Base-by-base conservation (phyloP, 225 moss, liverwort and hornwort species). In the Antitrichia curtipendula region DNA sequence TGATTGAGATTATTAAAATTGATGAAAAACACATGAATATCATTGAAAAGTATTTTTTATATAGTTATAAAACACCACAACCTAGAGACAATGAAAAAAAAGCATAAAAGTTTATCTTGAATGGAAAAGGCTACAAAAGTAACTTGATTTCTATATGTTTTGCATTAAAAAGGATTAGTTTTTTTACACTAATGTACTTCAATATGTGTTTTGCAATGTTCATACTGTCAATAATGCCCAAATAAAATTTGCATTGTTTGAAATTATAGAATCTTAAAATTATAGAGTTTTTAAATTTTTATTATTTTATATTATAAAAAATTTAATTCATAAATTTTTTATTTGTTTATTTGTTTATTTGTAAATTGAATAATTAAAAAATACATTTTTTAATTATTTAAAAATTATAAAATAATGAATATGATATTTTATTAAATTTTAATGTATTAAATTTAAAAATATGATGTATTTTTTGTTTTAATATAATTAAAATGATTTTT, bases 281-380 rank as follows among this genome's bases (percentile, higher is more conserved):
- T 9, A 9, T 0, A 2, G 2, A 17, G 9, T n/a, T 66, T 66
- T 2, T 34, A 38, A 38, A 38, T 13, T 23, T 38, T 0, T 23
- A 22, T 4, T 22, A 21, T 12, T 38, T 1, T 10, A 22, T n/a
- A 13, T 13, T 38, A 0, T 12, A 38, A 65, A 11, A 38, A 65
- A 11, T 2, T 38, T 12, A n/a, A n/a, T 65, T 65, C 20, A 65
- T 36, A 36, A 65, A 20, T 10, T 2, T 12, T 6, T n/a, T 1
- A 22, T 2, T 11, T n/a, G 6, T 12, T 12, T 38, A 4, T 66
- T n/a, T n/a, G 4, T 6, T 6, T 6, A 12, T 66, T 66, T 20
- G 6, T 38, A 68, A n/a, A 65, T 6, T 20, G 0, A 19, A 0
- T 20, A 64, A 64, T 18, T 2, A 18, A 65, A 65, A 65, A 64